Percentiles rank a stretch among this genome's conserved stretches.
These are phyloP conservation scores for Cyclotella choctawhatcheeana DNA, from an alignment of 108 stramenopile genomes.

Conservation along the genomic window DNA sequence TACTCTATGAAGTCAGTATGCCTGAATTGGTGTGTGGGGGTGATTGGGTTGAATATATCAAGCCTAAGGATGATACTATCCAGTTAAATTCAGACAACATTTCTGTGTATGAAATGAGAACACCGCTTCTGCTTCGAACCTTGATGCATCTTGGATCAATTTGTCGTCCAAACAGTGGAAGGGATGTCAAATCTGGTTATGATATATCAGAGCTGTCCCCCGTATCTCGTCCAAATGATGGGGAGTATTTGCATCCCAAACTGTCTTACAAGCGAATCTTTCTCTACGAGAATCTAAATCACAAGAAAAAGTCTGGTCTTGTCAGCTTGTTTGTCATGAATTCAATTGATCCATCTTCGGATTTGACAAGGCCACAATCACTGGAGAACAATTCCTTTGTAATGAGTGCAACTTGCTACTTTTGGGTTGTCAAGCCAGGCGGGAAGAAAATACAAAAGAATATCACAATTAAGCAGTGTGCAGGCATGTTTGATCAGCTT, in stretches of 20 bases:
- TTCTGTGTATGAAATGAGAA: constrained; percentile 88
- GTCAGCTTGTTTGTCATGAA: constrained; percentile 76
- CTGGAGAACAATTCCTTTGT: constrained; percentile 46
- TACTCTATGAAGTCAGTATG: constrained; percentile 92
- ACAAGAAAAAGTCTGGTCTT: constrained; percentile 71
- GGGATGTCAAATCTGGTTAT: constrained; percentile 51
- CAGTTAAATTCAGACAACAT: constrained; percentile 53
- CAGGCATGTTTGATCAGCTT: constrained; percentile 68
- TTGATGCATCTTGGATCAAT: constrained; percentile 88
- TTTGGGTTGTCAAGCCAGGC: constrained; percentile 88
- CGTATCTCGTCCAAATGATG: constrained; percentile 64
- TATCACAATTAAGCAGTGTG: constrained; percentile 70
- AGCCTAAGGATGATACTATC: constrained; percentile 43
- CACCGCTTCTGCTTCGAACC: constrained; percentile 80
- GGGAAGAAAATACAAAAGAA: constrained; percentile 58
- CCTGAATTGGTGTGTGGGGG: constrained; percentile 75
- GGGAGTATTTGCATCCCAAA: constrained; percentile 65
- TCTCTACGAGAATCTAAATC: constrained; percentile 76
- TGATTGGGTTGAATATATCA: constrained; percentile 64
- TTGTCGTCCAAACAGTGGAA: constrained; percentile 52
- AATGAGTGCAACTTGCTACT: constrained; percentile 61
- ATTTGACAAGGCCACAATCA: constrained; percentile 55
- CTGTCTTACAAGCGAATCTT: constrained; percentile 82
- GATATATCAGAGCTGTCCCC: constrained; percentile 63
- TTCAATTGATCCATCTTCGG: constrained; percentile 55